Conservation (phyloP, 257 asterid species). For the Schizonepeta tenuifolia region DNA sequence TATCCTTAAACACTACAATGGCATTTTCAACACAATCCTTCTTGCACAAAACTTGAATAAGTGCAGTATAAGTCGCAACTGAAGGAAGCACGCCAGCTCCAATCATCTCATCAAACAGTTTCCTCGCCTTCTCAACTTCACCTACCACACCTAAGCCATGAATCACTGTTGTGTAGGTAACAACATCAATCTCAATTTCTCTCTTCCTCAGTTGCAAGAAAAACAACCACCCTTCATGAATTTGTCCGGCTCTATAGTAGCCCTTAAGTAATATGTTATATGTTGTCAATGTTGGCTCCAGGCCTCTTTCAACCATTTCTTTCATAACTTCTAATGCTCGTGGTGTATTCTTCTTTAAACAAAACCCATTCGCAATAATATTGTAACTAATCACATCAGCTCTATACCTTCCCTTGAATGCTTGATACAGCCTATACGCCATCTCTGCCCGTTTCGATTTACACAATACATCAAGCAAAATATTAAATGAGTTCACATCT, state of each 20-base stretch:
- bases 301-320: slow-evolving; percentile 84
- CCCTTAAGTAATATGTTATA: slow-evolving; percentile 84
- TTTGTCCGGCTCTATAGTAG: slow-evolving; percentile 71
- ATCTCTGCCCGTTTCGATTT: slow-evolving; percentile 75
- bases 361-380: slow-evolving; percentile 75
- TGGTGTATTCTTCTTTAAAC: slow-evolving; percentile 71
- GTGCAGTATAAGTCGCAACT: slow-evolving; percentile 79
- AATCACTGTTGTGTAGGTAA: slow-evolving; percentile 84
- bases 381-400: slow-evolving; percentile 76
- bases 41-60: slow-evolving; percentile 90
- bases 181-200: slow-evolving; percentile 75
- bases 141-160: slow-evolving; percentile 89
- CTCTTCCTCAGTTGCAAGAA: slow-evolving; percentile 90
- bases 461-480: slow-evolving; percentile 80
- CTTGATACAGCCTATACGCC: slow-evolving; percentile 66
- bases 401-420: slow-evolving; percentile 64
- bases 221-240: slow-evolving; percentile 80
- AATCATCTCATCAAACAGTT: slow-evolving; percentile 74
- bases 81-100: slow-evolving; percentile 92
- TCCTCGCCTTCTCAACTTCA: slow-evolving; percentile 69
- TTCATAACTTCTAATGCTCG: slow-evolving; percentile 72
- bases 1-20: slow-evolving; percentile 60
- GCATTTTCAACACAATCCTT: slow-evolving; percentile 85
- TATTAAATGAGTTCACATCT: slow-evolving; percentile 72
- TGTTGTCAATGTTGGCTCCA: slow-evolving; percentile 65